Evolutionary conservation across 2,329 filamentous ascomycete genomes (phyloP).

Genomic region (Leptographium lundbergii): DNA sequence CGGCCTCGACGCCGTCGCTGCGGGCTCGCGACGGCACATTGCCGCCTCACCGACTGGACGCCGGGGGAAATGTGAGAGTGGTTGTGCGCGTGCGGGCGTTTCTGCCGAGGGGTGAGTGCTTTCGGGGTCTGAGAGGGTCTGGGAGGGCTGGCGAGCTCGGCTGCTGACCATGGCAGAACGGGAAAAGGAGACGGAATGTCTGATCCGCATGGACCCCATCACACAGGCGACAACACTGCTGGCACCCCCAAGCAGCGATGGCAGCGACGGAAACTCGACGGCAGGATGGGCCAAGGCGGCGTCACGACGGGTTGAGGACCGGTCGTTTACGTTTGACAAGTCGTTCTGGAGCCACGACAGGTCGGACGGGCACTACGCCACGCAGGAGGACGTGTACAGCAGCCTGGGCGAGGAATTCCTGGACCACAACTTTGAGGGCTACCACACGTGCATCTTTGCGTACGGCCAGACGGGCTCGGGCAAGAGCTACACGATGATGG

Average conservation of each 20-base stretch:
- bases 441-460: slow-evolving; percentile 99
- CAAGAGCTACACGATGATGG: slow-evolving; percentile 99
- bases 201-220: slow-evolving; percentile 82
- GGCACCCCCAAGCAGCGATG: slow-evolving; percentile 34
- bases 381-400: slow-evolving; percentile 76
- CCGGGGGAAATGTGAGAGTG: slow-evolving; percentile 67
- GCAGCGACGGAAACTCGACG: slow-evolving; percentile 13
- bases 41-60: slow-evolving; percentile 42
- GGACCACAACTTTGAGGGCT: slow-evolving; percentile 96
- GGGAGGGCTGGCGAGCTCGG: not conserved
- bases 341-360: slow-evolving; percentile 98
- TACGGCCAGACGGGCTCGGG: slow-evolving; percentile 97
- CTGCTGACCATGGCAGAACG: slow-evolving; percentile 46
- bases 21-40: slow-evolving; percentile 59
- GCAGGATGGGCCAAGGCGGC: slow-evolving; percentile 17
- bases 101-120: slow-evolving; percentile 57
- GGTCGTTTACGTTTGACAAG: slow-evolving; percentile 78
- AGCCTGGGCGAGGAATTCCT: slow-evolving; percentile 83
- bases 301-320: slow-evolving; percentile 11
- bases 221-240: slow-evolving; percentile 76
- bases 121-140: too few species aligned
- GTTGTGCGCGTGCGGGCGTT: slow-evolving; percentile 73
- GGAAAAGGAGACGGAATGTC: slow-evolving; percentile 66
- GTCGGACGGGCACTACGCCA: slow-evolving; percentile 68
- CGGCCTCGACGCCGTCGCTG: slow-evolving; percentile 67